phyloP scores from a whole-genome alignment of 1,284 basidiomycete genomes.

The Rhodotorula sp. region DNA sequence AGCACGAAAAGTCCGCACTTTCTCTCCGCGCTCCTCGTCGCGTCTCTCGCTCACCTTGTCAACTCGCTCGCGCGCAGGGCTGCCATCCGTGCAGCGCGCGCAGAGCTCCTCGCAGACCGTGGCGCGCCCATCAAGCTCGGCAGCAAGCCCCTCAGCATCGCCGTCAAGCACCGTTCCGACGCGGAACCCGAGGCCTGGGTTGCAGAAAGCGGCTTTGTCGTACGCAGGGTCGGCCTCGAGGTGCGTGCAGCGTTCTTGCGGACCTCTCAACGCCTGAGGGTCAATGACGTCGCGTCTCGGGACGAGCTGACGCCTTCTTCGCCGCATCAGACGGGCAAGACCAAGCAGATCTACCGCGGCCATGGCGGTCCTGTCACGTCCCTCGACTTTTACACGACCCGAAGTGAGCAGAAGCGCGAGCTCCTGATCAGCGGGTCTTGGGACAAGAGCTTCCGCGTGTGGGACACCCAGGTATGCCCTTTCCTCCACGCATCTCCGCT shows the following conservation, averaged over 20 bases:
- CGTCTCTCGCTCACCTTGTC: not conserved
- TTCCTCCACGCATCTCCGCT: slow-evolving; percentile 3
- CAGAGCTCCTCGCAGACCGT: slow-evolving; percentile 51
- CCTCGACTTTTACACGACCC: slow-evolving; percentile 61
- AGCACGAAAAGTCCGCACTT: slow-evolving; percentile 64
- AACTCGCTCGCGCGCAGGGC: slow-evolving; percentile 8
- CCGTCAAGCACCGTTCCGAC: slow-evolving; percentile 53
- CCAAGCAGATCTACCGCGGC: slow-evolving; percentile 68
- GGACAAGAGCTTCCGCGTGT: slow-evolving; percentile 85
- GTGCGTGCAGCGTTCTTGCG: slow-evolving; percentile 53
- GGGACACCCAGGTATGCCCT: slow-evolving; percentile 68
- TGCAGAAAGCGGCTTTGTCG: slow-evolving; percentile 76
- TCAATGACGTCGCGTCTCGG: too few species aligned
- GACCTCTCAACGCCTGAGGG: not conserved
- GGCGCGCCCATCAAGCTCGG: slow-evolving; percentile 74
- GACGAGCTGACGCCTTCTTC: slow-evolving; percentile 6
- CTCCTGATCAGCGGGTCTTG: slow-evolving; percentile 79
- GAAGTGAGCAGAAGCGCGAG: slow-evolving; percentile 17
- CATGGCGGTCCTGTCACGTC: slow-evolving; percentile 84
- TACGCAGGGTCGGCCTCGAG: slow-evolving; percentile 71
- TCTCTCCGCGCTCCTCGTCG: not conserved
- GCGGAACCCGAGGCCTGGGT: slow-evolving; percentile 65
- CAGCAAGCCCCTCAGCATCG: slow-evolving; percentile 71
- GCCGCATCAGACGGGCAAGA: slow-evolving; percentile 68
- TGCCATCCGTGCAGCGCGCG: slow-evolving; percentile 16